Evolutionary conservation across 306 rosid species (phyloP).

Genomic region (Inga laurina): DNA sequence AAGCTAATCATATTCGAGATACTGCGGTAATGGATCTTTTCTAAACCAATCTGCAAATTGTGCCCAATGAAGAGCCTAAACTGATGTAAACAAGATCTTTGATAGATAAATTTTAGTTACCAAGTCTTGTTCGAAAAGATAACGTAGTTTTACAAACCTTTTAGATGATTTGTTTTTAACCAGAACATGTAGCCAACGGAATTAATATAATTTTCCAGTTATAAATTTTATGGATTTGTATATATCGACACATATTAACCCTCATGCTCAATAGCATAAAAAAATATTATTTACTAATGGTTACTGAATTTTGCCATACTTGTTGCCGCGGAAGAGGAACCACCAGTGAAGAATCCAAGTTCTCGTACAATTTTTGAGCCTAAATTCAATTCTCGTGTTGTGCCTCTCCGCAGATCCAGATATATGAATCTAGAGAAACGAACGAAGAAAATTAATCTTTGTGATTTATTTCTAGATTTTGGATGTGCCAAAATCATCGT

Average conservation of each 20-base stretch:
- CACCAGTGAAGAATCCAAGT: slow-evolving; percentile 47
- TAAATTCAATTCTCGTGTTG: slow-evolving; percentile 33
- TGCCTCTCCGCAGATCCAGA: slow-evolving; percentile 32
- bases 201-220: background rate
- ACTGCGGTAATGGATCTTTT: background rate
- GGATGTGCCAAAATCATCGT: background rate
- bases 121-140: background rate
- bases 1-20: too few relatives aligned
- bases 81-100: background rate
- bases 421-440: slow-evolving; percentile 30
- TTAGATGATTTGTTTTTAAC: background rate
- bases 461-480: too few relatives aligned
- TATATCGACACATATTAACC: background rate
- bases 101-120: background rate
- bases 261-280: background rate
- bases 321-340: slow-evolving; percentile 28
- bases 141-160: background rate
- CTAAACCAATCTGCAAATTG: background rate
- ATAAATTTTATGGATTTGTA: too few relatives aligned
- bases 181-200: background rate
- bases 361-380: slow-evolving; percentile 30
- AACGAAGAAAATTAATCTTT: background rate
- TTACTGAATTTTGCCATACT: background rate
- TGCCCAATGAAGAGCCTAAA: background rate
- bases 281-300: background rate